Evolutionary conservation across 2,329 filamentous ascomycete genomes (phyloP), one percentile per base, ranked within the genome.

Genomic region (Calonectria multiphialidica): DNA sequence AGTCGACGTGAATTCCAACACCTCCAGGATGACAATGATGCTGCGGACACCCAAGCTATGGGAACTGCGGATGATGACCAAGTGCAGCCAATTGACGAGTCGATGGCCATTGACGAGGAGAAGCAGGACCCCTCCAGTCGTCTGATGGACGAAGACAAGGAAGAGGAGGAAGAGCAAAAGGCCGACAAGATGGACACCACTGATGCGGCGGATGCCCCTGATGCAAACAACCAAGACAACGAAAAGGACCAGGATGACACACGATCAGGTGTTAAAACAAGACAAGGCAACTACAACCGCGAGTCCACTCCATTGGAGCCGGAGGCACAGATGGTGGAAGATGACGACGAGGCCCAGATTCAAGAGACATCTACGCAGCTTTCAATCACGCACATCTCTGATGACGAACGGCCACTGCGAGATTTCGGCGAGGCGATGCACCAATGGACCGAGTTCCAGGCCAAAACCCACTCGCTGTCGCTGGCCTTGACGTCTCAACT

Each of bases 401-500:
- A 86, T 55, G 80, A 85, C 37, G 79, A 82, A 44, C 77, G 82
- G 13, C 82, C 83, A 3, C 80, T 91, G 69, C 81, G 88, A 78
- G 83, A 89, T 78, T 87, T 89, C 77, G 82, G 82, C 53, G 86
- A 89, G 72, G 87, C 96, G 30, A 91, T 95, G 72, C 88, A 91
- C 65, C 91, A 96, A 78, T 99, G 97, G 97, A 90, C 92, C 12
- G 89, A 92, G 70, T 97, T 98, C 84, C 96, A 98, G 84, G 89
- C 90, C 72, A 90, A 92, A 68, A 98, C 97, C 0, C 95, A 97
- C 75, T 90, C 93, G 59, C 93, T 98, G 69, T 97, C 97, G 0
- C 90, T 98, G 69, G 93, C 95, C 2, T 88, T 99, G 16, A 98
- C 96, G 1, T 97, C 98, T 75, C 97, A 98, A 81, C 92, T 99